A percentile compares a stretch with the other conserved stretches of the same genome.
phyloP scores from a whole-genome alignment of 345 rosid genomes.

The Brassica nigra region DNA sequence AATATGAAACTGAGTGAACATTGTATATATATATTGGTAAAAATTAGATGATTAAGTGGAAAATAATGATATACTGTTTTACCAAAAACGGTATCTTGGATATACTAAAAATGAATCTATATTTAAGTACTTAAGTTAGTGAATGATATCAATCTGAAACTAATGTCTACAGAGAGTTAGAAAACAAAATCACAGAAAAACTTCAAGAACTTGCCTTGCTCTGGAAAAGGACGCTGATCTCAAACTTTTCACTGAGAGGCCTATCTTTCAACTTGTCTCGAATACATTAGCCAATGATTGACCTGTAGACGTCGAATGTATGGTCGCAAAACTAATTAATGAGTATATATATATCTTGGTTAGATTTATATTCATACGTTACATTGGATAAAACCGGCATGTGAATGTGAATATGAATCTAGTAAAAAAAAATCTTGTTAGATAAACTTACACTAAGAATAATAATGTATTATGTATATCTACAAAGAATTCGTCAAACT shows the following conservation, averaged over 20 bases:
- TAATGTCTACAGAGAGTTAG: background rate
- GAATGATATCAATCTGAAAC: background rate
- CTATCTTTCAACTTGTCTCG: background rate
- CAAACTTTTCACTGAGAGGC: background rate
- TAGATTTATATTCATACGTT: background rate
- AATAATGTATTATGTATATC: background rate
- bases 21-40: background rate
- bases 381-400: background rate
- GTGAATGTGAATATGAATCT: background rate
- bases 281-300: background rate
- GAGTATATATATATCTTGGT: background rate
- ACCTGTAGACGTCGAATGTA: background rate
- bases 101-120: background rate
- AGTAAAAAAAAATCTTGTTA: background rate
- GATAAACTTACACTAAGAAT: background rate
- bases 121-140: background rate
- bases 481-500: background rate
- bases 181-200: background rate
- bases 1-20: too few relatives aligned
- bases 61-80: background rate
- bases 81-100: background rate
- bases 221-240: background rate
- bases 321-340: background rate
- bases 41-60: background rate
- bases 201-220: background rate